A percentile compares a stretch with the other conserved stretches of the same genome.
These are phyloP conservation scores for Pythium chondricola DNA, from an alignment of 352 stramenopile genomes.

Conservation along the genomic window DNA sequence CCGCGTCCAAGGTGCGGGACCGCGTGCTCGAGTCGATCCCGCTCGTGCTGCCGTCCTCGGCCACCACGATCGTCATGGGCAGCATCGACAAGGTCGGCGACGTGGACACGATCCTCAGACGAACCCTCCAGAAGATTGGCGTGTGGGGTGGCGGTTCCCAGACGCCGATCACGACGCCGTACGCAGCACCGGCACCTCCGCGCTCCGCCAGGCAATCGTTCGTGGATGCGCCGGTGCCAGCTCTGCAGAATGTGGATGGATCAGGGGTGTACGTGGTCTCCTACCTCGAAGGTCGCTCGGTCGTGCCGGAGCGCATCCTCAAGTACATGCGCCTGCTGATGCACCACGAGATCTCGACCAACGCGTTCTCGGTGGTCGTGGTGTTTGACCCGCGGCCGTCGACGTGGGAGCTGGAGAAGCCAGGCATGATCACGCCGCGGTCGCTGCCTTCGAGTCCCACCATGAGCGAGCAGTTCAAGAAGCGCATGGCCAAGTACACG, in stretches of 20 bases:
- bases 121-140: constrained; percentile 60
- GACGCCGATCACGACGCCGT: constrained; percentile 76
- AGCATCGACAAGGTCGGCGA: constrained; percentile 74
- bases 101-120: constrained; percentile 60
- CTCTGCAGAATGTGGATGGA: constrained; percentile 18
- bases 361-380: constrained; percentile 77
- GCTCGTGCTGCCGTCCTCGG: constrained; percentile 41
- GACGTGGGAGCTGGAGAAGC: constrained; percentile 70
- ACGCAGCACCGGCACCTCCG: constrained; percentile 17
- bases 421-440: constrained; percentile 73
- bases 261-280: constrained; percentile 67
- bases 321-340: constrained; percentile 86
- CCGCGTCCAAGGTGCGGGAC: constrained; percentile 53
- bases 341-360: constrained; percentile 81
- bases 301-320: constrained; percentile 71
- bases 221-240: constrained; percentile 4
- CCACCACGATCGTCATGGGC: constrained; percentile 41
- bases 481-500: constrained; percentile 78
- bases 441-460: constrained; percentile 69
- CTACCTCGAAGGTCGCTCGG: constrained; percentile 63
- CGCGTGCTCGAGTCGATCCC: constrained; percentile 52
- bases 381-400: constrained; percentile 61
- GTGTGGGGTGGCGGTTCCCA: constrained; percentile 79
- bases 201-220: constrained; percentile 3
- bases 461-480: constrained; percentile 61